A percentile compares a stretch with the other conserved stretches of the same genome.
Conservation (phyloP, 805 yeast genomes). For the Blastobotrys robertii region DNA sequence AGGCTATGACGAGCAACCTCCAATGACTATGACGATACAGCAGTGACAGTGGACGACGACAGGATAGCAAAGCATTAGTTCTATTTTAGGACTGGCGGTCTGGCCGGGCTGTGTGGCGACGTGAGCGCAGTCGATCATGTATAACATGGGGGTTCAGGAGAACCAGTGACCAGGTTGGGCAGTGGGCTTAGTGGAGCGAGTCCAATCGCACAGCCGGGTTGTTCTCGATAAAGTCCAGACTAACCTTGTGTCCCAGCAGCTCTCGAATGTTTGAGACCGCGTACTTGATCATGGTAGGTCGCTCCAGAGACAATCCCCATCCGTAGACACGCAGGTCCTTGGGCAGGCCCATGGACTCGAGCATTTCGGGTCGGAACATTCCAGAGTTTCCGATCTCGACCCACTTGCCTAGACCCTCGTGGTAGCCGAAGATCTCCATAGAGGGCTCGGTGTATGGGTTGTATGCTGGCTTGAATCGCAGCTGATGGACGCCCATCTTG, state of each 20-base stretch:
- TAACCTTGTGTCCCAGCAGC: conserved; percentile 92
- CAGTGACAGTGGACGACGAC: no score
- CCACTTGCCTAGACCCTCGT: conserved; percentile 90
- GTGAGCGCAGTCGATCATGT: no score
- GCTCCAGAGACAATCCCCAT: conserved; percentile 93
- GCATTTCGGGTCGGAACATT: conserved; percentile 99
- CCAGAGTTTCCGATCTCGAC: conserved; percentile 99
- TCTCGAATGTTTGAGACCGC: conserved; percentile 94
- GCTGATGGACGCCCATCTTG: conserved; percentile 92
- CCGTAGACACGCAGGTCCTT: conserved; percentile 89
- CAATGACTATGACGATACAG: no score
- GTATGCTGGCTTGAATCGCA: conserved; percentile 97
- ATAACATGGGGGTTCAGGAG: no score
- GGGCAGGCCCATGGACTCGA: conserved; percentile 97
- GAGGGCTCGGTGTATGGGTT: conserved; percentile 99
- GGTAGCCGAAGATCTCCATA: conserved; percentile 95
- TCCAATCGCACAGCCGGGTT: conserved; percentile 98
- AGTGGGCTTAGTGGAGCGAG: conserved; percentile 20
- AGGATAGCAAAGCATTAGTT: no score
- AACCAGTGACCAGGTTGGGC: no score
- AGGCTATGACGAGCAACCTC: no score
- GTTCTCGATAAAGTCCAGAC: conserved; percentile 84
- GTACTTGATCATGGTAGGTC: conserved; percentile 99
- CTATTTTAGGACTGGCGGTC: no score
- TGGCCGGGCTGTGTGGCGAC: no score